Conservation (phyloP, 2,329 filamentous ascomycete species). For the Waltergamsia citrina region DNA sequence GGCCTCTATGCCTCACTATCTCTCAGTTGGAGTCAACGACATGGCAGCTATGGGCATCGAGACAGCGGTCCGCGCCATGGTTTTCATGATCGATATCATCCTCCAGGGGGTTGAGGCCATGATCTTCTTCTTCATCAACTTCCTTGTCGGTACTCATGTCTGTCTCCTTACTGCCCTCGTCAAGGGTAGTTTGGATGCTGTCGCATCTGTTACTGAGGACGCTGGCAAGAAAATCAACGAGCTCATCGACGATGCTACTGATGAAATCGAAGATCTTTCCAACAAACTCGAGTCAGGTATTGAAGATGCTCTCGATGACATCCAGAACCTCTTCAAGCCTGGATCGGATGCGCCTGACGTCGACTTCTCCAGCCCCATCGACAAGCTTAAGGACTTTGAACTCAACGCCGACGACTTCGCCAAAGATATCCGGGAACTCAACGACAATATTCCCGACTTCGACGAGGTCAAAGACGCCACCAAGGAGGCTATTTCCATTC, state of each 20-base stretch:
- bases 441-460: constrained; percentile 74
- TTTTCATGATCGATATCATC: constrained; percentile 67
- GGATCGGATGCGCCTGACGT: constrained; percentile 41
- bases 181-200: constrained; percentile 67
- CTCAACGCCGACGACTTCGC: constrained; percentile 60
- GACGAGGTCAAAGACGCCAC: constrained; percentile 76
- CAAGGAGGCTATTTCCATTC: constrained; percentile 60
- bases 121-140: constrained; percentile 84
- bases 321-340: constrained; percentile 36
- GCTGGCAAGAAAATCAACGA: constrained; percentile 38
- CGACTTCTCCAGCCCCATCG: constrained; percentile 55
- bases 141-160: constrained; percentile 81
- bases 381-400: constrained; percentile 59
- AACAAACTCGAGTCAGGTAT: constrained; percentile 37
- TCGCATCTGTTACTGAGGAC: constrained; percentile 40
- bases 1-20: constrained; percentile 97
- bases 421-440: constrained; percentile 60
- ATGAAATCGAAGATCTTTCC: constrained; percentile 48
- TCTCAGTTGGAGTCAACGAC: constrained; percentile 80
- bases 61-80: constrained; percentile 69
- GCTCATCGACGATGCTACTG: constrained; percentile 46
- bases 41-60: constrained; percentile 74
- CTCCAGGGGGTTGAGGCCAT: constrained; percentile 80
- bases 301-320: constrained; percentile 34
- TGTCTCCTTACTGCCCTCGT: constrained; percentile 83